Conservation (phyloP, 2,329 filamentous ascomycete species). For the Apiospora kogelbergensis region DNA sequence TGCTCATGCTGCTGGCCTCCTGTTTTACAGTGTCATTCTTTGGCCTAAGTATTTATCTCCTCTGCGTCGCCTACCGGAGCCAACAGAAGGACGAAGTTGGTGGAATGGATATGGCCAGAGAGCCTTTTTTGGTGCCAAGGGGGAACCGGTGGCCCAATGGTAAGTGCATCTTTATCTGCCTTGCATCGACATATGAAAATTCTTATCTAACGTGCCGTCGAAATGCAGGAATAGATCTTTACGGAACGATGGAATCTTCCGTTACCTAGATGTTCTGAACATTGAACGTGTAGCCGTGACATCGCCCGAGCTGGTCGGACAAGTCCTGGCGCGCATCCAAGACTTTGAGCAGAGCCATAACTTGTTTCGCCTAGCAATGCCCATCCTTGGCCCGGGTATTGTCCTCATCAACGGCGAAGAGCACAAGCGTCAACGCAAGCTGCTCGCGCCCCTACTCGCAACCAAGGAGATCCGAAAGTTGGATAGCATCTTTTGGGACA, state of each 20-base stretch:
- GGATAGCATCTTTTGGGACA: slow-evolving; percentile 23
- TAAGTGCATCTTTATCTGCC: not conserved
- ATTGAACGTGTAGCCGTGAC: slow-evolving; percentile 17
- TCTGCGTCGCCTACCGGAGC: slow-evolving; percentile 13
- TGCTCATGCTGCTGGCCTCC: not conserved
- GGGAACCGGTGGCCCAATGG: slow-evolving; percentile 11
- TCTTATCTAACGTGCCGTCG: not conserved
- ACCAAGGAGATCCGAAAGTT: slow-evolving; percentile 21
- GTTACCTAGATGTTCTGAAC: slow-evolving; percentile 18
- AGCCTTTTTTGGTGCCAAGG: slow-evolving; percentile 12
- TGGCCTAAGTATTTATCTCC: slow-evolving; percentile 16
- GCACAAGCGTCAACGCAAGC: slow-evolving; percentile 21
- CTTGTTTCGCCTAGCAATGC: slow-evolving; percentile 15
- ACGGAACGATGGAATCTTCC: slow-evolving; percentile 17
- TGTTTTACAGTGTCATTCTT: slow-evolving; percentile 11
- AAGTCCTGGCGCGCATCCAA: slow-evolving; percentile 17
- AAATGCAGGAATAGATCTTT: slow-evolving; percentile 9
- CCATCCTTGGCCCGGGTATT: slow-evolving; percentile 18
- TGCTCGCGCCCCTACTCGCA: slow-evolving; percentile 23
- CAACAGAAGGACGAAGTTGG: slow-evolving; percentile 13
- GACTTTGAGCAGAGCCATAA: slow-evolving; percentile 20
- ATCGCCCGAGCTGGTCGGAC: slow-evolving; percentile 14
- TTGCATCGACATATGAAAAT: not conserved
- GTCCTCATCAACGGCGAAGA: slow-evolving; percentile 20
- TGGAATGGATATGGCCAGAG: slow-evolving; percentile 15